These are phyloP conservation scores for Mycena indigotica DNA, from an alignment of 768 basidiomycete species.

Conservation along the genomic window DNA sequence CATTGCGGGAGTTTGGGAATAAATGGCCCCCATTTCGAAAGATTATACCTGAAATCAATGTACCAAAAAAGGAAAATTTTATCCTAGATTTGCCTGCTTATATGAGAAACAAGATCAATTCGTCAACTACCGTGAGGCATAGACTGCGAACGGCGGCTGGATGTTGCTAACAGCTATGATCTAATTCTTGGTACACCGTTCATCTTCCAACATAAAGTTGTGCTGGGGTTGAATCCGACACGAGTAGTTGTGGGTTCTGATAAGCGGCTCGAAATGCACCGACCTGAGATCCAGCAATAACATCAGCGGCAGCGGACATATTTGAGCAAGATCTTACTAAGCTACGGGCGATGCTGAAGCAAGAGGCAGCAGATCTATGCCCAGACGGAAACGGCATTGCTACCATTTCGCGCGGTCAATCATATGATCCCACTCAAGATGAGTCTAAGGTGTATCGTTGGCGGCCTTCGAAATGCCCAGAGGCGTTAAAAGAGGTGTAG, in stretches of 20 bases:
- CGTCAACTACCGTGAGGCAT: slow-evolving; percentile 21
- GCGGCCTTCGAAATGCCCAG: slow-evolving; percentile 35
- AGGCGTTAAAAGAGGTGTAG: slow-evolving; percentile 30
- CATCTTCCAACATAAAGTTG: slow-evolving; percentile 25
- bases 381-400: slow-evolving; percentile 21
- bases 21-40: too few relatives aligned
- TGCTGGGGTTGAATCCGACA: slow-evolving; percentile 21
- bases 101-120: slow-evolving; percentile 35
- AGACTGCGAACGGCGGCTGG: slow-evolving; percentile 20
- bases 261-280: slow-evolving; percentile 10
- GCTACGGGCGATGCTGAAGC: slow-evolving; percentile 10
- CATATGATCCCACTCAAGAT: slow-evolving; percentile 36
- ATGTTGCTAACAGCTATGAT: slow-evolving; percentile 26
- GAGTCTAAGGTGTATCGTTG: slow-evolving; percentile 29
- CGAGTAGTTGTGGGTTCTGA: slow-evolving; percentile 17
- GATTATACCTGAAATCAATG: too few relatives aligned
- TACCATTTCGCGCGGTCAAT: slow-evolving; percentile 33
- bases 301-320: slow-evolving; percentile 10
- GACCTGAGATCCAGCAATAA: slow-evolving; percentile 5
- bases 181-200: slow-evolving; percentile 26
- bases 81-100: too few relatives aligned
- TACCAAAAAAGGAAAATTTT: too few relatives aligned
- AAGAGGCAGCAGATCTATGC: slow-evolving; percentile 23
- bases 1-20: too few relatives aligned
- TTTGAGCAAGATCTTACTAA: slow-evolving; percentile 4